phyloP scores from a whole-genome alignment of 441 rosid genomes.

The Adansonia rubrostipa region DNA sequence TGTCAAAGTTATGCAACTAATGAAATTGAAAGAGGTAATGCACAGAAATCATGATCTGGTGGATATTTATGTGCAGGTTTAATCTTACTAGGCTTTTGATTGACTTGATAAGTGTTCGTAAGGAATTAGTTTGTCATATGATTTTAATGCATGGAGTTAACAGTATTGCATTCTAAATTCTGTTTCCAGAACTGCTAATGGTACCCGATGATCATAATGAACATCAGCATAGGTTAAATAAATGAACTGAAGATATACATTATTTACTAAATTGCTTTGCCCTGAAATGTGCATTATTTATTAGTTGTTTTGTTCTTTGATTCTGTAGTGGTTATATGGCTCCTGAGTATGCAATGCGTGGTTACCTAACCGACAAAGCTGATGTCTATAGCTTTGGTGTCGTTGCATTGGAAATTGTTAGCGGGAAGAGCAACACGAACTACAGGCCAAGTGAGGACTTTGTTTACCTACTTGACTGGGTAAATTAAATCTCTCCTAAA shows the following conservation, averaged over 20 bases:
- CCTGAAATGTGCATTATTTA: neutral
- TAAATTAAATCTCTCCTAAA: slow-evolving; percentile 26
- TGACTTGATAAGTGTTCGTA: neutral
- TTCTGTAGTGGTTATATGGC: slow-evolving; percentile 29
- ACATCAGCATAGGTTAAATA: neutral
- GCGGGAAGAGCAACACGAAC: slow-evolving; percentile 66
- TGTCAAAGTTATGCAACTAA: neutral
- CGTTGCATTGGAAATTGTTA: slow-evolving; percentile 68
- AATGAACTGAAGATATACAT: neutral
- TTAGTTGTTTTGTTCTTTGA: neutral
- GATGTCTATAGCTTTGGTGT: slow-evolving; percentile 60
- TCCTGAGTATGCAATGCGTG: slow-evolving; percentile 68
- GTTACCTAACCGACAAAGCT: slow-evolving; percentile 66
- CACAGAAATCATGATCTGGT: neutral
- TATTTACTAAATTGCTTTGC: neutral
- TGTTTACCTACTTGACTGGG: slow-evolving; percentile 77
- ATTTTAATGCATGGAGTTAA: neutral
- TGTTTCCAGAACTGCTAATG: neutral
- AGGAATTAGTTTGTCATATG: neutral
- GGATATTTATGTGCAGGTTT: neutral
- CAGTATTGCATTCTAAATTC: neutral
- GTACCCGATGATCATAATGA: neutral
- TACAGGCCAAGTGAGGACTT: slow-evolving; percentile 63
- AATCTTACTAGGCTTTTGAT: neutral
- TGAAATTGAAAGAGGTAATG: no score